Conservation (phyloP, 139 green algal species). For the Pseudopediastrum boryanum region DNA sequence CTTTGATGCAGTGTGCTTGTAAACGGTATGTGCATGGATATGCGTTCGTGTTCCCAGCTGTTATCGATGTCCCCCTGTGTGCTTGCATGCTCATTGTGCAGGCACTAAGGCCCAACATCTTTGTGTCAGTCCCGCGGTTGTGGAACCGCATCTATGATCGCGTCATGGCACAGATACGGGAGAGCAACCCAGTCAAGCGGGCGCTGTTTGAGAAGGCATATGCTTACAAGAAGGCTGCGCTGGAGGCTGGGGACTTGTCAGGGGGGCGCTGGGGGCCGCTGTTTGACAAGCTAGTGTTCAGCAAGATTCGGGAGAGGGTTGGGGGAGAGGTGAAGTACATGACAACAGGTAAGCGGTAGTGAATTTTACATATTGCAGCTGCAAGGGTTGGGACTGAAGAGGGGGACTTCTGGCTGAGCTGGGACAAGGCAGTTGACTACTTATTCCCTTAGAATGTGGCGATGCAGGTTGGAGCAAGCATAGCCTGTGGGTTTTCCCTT, state of each 20-base stretch:
- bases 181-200: slow-evolving; percentile 63
- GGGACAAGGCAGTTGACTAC: too few relatives aligned
- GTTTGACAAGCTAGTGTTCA: slow-evolving; percentile 95
- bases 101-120: slow-evolving; percentile 59
- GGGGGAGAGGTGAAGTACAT: slow-evolving; percentile 70
- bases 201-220: slow-evolving; percentile 82
- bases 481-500: too few relatives aligned
- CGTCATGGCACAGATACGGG: slow-evolving; percentile 56
- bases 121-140: slow-evolving; percentile 90
- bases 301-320: slow-evolving; percentile 84
- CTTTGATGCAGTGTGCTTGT: slow-evolving; percentile 1
- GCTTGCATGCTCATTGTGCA: slow-evolving; percentile 12
- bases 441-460: too few relatives aligned
- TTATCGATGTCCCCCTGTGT: background rate
- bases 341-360: slow-evolving; percentile 53
- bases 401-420: too few relatives aligned
- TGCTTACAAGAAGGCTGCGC: slow-evolving; percentile 67
- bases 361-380: background rate
- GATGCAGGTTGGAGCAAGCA: too few relatives aligned
- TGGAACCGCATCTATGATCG: slow-evolving; percentile 98
- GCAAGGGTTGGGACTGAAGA: background rate
- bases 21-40: background rate
- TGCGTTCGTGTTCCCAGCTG: background rate
- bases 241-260: slow-evolving; percentile 58
- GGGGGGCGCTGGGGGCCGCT: slow-evolving; percentile 77